Conservation (phyloP, 2,329 filamentous ascomycete species). For the Neurospora crassa region DNA sequence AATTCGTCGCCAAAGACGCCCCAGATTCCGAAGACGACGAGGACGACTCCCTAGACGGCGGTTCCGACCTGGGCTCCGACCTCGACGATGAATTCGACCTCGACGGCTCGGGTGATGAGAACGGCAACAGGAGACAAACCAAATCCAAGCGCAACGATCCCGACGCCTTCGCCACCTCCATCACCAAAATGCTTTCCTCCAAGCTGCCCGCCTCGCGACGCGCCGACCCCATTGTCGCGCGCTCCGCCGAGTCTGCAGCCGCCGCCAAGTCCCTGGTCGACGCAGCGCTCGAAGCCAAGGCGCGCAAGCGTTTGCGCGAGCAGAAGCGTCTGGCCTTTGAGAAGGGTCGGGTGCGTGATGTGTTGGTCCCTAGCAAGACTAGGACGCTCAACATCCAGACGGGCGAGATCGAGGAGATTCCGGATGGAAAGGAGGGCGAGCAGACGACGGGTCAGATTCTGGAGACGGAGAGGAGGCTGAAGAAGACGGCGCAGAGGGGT, state of each 20-base stretch:
- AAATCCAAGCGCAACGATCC: slow-evolving; percentile 89
- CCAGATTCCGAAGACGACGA: slow-evolving; percentile 21
- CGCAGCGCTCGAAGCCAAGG: slow-evolving; percentile 70
- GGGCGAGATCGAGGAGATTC: slow-evolving; percentile 26
- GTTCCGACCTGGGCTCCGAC: slow-evolving; percentile 27
- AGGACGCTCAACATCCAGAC: slow-evolving; percentile 41
- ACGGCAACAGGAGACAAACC: slow-evolving; percentile 23
- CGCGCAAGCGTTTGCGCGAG: slow-evolving; percentile 65
- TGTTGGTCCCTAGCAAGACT: slow-evolving; percentile 49
- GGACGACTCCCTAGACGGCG: slow-evolving; percentile 24
- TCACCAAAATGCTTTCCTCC: slow-evolving; percentile 83
- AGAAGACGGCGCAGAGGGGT: slow-evolving; percentile 84
- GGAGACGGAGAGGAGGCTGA: slow-evolving; percentile 68
- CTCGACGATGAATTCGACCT: slow-evolving; percentile 24
- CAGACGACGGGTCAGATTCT: slow-evolving; percentile 45
- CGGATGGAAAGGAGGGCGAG: slow-evolving; percentile 19
- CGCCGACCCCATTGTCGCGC: slow-evolving; percentile 81
- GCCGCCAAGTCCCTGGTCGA: slow-evolving; percentile 66
- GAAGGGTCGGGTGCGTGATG: slow-evolving; percentile 80
- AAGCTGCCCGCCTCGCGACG: slow-evolving; percentile 78
- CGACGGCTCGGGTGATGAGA: slow-evolving; percentile 31
- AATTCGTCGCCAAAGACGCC: slow-evolving; percentile 22
- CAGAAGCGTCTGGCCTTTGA: slow-evolving; percentile 73
- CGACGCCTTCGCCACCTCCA: slow-evolving; percentile 79
- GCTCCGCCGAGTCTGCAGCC: slow-evolving; percentile 65